Evolutionary conservation across 2,329 filamentous ascomycete species (phyloP).

Genomic region (Xylariales sp.): DNA sequence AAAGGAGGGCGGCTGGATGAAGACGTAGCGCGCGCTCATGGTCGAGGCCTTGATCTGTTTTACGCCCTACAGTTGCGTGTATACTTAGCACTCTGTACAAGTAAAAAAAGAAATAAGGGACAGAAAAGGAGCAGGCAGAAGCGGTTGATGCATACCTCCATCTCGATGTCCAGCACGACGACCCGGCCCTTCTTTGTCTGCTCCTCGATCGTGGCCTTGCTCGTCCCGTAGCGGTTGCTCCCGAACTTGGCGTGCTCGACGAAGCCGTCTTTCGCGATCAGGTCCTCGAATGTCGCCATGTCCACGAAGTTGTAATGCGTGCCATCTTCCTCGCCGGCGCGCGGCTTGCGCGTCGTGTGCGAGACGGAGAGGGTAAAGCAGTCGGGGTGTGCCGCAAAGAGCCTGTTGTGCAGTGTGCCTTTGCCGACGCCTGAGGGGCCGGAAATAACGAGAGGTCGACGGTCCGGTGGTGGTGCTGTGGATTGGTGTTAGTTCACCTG

Average conservation of each 20-base stretch:
- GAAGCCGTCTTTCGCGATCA: conserved; percentile 68
- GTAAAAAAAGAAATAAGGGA: background rate
- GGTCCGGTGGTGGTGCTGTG: conserved; percentile 32
- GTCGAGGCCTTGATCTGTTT: conserved; percentile 82
- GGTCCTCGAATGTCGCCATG: conserved; percentile 60
- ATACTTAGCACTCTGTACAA: background rate
- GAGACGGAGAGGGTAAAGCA: conserved; percentile 53
- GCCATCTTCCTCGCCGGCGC: conserved; percentile 70
- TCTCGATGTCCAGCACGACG: conserved; percentile 91
- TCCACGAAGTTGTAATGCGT: conserved; percentile 77
- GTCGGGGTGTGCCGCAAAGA: conserved; percentile 55
- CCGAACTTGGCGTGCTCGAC: conserved; percentile 83
- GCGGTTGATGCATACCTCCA: conserved; percentile 60
- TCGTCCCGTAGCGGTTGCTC: conserved; percentile 83
- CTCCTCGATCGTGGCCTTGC: conserved; percentile 71
- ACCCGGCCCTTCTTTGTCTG: conserved; percentile 66
- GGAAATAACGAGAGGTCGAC: conserved; percentile 69
- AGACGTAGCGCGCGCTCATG: conserved; percentile 75
- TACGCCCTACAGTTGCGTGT: conserved; percentile 52
- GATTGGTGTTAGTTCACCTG: no score
- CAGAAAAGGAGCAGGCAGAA: background rate
- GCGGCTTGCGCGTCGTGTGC: conserved; percentile 77
- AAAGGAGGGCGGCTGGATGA: conserved; percentile 74
- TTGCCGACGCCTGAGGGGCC: conserved; percentile 79
- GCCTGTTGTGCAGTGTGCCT: conserved; percentile 69